A percentile compares a stretch with the other conserved stretches of the same genome.
Evolutionary conservation across 305 asterid genomes (phyloP).

Genomic region (Striga hermonthica): DNA sequence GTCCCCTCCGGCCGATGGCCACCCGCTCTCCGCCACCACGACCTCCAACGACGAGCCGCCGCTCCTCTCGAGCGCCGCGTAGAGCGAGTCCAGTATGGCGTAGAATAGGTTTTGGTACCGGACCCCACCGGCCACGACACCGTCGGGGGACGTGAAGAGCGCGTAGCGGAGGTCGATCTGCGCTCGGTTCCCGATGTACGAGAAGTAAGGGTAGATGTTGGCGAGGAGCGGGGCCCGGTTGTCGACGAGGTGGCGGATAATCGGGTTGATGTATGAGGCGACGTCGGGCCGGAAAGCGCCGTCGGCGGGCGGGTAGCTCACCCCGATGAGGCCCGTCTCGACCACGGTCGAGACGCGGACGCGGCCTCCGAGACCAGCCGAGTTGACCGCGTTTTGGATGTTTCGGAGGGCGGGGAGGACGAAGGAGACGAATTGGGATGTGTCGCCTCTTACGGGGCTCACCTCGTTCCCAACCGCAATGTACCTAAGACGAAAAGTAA

Average conservation of each 20-base stretch:
- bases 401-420: constrained; percentile 47
- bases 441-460: constrained; percentile 32
- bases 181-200: constrained; percentile 32
- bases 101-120: constrained; percentile 38
- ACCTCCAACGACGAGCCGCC: constrained; percentile 32
- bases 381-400: constrained; percentile 37
- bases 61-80: constrained; percentile 37
- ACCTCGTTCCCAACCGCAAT: constrained; percentile 72
- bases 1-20: constrained; percentile 40
- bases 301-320: constrained; percentile 42
- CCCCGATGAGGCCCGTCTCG: constrained; percentile 38
- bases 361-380: constrained; percentile 38
- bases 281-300: constrained; percentile 41
- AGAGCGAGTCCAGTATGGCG: constrained; percentile 37
- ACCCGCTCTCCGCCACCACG: constrained; percentile 46
- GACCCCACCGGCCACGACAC: constrained; percentile 26
- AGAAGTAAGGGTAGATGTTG: constrained; percentile 43
- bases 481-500: constrained; percentile 24
- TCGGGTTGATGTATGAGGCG: constrained; percentile 26
- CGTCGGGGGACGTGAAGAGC: constrained; percentile 27
- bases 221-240: constrained; percentile 33
- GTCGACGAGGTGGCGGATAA: constrained; percentile 29
- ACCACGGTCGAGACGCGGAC: constrained; percentile 44
- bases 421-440: constrained; percentile 24
- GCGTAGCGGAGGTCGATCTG: constrained; percentile 36